These are phyloP conservation scores for Alternaria incomplexa DNA, from an alignment of 2,329 filamentous ascomycete species.

Conservation along the genomic window DNA sequence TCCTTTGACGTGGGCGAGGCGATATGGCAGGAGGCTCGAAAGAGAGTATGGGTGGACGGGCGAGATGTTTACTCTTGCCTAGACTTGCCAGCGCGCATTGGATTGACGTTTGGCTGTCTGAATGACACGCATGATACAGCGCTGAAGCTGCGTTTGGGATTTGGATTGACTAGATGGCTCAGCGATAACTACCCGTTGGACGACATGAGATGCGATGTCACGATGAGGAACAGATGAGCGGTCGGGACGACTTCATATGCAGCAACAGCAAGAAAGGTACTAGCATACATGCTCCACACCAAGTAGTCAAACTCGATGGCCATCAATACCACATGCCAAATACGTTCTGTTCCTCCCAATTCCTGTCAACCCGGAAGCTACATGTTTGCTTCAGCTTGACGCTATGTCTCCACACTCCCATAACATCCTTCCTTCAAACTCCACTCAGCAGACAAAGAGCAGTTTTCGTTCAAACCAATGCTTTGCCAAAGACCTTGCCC, in stretches of 20 bases:
- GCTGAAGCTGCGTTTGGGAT: not conserved
- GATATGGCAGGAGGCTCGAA: not conserved
- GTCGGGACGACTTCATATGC: not conserved
- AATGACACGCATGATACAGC: not conserved
- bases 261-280: rapidly evolving
- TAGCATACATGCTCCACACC: not conserved
- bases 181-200: not conserved
- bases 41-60: not conserved
- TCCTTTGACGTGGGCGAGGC: not conserved
- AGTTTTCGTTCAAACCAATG: not conserved
- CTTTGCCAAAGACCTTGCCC: not conserved
- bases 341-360: not conserved
- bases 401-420: not conserved
- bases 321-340: not conserved
- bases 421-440: not conserved
- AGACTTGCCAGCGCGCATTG: not conserved
- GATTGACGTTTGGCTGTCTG: not conserved
- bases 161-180: not conserved
- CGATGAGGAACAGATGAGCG: not conserved
- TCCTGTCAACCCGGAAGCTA: not conserved
- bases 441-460: not conserved
- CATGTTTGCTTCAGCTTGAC: not conserved
- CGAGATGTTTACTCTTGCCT: not conserved
- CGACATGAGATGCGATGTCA: not conserved
- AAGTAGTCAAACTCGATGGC: not conserved